These are phyloP conservation scores for Neonectria punicea DNA, from an alignment of 2,329 filamentous ascomycete species.

Conservation along the genomic window DNA sequence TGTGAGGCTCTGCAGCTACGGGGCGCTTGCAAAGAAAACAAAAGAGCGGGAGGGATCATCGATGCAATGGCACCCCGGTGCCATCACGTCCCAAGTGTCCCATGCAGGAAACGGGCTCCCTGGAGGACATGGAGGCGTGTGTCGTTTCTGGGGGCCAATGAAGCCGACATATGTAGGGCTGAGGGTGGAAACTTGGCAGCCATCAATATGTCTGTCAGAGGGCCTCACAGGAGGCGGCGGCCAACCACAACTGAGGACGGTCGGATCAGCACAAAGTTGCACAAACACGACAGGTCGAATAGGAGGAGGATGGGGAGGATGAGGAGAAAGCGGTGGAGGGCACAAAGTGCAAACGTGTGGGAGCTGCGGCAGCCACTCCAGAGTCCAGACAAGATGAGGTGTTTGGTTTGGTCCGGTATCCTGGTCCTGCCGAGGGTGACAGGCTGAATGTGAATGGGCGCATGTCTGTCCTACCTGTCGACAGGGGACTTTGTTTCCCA, in stretches of 20 bases:
- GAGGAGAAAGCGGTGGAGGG: neutral
- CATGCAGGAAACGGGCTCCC: constrained; percentile 29
- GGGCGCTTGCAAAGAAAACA: constrained; percentile 26
- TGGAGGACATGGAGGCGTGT: neutral
- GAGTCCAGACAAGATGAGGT: constrained; percentile 9
- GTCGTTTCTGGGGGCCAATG: constrained; percentile 23
- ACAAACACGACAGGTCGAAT: neutral
- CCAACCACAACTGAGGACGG: constrained; percentile 26
- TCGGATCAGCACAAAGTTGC: constrained; percentile 3
- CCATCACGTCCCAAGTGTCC: neutral
- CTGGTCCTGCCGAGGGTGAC: constrained; percentile 6
- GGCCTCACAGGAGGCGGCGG: neutral
- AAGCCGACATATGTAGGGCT: constrained; percentile 24
- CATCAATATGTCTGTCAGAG: constrained; percentile 3
- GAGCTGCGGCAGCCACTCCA: neutral
- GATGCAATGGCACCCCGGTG: constrained; percentile 34
- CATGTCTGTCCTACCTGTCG: neutral
- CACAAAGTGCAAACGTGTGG: neutral
- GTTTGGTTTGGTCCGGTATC: constrained; percentile 12
- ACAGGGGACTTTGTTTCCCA: constrained; percentile 6
- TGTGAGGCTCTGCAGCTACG: constrained; percentile 41
- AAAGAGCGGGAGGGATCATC: constrained; percentile 33
- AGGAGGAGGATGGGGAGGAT: neutral
- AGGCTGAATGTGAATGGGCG: constrained; percentile 8
- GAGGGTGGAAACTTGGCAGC: constrained; percentile 28